phyloP scores from a whole-genome alignment of 2,329 filamentous ascomycete genomes.

The Verticillium tricorpus region DNA sequence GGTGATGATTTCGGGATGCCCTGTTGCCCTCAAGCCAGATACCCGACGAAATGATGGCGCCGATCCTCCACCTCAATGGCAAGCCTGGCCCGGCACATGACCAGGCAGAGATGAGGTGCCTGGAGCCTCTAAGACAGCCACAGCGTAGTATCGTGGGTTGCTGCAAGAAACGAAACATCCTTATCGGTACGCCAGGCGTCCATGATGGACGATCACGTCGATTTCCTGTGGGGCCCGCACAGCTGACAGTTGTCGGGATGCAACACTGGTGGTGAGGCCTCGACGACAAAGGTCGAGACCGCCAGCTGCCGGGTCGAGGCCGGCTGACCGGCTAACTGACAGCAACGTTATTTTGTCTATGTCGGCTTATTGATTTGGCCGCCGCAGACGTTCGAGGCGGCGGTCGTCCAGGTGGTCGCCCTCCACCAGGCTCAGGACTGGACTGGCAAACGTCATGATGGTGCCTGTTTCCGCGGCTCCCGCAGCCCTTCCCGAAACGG shows the following conservation, averaged over 20 bases:
- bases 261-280: neutral
- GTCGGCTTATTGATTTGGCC: neutral
- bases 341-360: neutral
- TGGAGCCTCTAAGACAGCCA: conserved; percentile 5
- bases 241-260: neutral
- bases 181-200: neutral
- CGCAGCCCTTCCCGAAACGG: neutral
- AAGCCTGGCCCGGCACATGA: conserved; percentile 12
- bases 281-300: neutral
- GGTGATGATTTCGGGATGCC: neutral
- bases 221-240: neutral
- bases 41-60: conserved; percentile 14
- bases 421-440: too few relatives aligned
- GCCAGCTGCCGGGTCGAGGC: neutral
- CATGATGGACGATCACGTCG: neutral
- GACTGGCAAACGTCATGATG: too few relatives aligned
- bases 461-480: neutral
- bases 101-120: neutral
- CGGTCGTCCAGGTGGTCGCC: too few relatives aligned
- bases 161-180: conserved; percentile 4
- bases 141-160: conserved; percentile 9
- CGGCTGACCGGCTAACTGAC: neutral
- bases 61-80: conserved; percentile 10
- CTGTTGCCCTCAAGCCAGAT: conserved; percentile 6
- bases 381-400: too few relatives aligned